Base-by-base conservation (phyloP, 805 yeast species). In the Ogataea polymorpha region DNA sequence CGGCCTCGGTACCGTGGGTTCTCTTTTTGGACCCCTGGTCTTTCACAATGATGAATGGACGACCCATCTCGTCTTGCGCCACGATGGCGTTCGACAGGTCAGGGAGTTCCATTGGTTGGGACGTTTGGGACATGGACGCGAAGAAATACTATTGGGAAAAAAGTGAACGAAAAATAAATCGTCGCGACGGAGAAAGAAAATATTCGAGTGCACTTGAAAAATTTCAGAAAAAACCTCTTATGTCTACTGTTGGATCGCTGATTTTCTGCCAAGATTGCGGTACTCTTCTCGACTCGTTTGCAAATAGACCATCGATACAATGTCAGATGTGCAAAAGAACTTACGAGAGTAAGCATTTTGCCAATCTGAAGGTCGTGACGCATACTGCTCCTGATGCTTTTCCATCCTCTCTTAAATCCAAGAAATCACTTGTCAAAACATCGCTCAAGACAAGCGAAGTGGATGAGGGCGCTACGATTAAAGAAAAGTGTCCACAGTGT, bases 21-120 rank as follows among this genome's bases (percentile, higher is more conserved):
- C 90, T 74, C 44, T 64, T 59, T 48, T 70, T 70, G 28, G 59
- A 55, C 4, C 72, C 72, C 45, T 70, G 74, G 46, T 93, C 99
- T 62, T 93, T 80, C 39, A 93, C 99, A 62, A 93, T 93, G 60
- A 93, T 91, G 63, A 93, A 88, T 15, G 99, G 99, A 66, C 99
- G 82, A 15, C 99, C 99, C 90, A 86, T 87, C 66, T 93, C 99
- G 64, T 93, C 99, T 67, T 91, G 99, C 3, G 99, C 98, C 71
- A 93, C 88, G 56, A 93, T 89, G 66, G 99, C 99, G 59, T 95
- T 93, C 53, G 98, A 90, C 76, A 93, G 72, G 65, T 93, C 99
- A 29, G 96, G 96, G 85, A 80, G 75, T 33, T 66, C 68, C 65
- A 68, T 62, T 35, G 47, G 48, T 46, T 52, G 66, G 45, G 45